A percentile compares a stretch with the other conserved stretches of the same genome.
Evolutionary conservation across 192 early-diverging fungal genomes (phyloP).

Genomic region (Pilobolus umbonatus): DNA sequence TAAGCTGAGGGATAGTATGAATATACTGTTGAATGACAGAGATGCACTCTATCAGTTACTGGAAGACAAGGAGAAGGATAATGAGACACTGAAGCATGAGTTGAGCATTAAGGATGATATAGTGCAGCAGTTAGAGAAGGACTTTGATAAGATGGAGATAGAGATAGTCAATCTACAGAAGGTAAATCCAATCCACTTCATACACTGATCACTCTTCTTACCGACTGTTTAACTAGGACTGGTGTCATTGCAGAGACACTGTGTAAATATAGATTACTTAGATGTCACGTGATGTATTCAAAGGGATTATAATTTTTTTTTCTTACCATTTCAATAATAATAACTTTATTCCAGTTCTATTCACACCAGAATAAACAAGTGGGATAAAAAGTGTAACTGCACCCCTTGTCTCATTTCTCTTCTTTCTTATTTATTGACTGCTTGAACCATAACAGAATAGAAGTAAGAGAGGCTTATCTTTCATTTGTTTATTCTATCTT

Average conservation of each 20-base stretch:
- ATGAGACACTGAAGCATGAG: constrained; percentile 30
- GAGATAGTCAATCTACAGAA: constrained; percentile 26
- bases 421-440: no score
- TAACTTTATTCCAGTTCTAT: no score
- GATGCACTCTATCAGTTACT: constrained; percentile 22
- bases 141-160: constrained; percentile 32
- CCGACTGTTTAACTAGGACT: not conserved
- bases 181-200: not conserved
- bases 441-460: no score
- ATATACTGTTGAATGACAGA: constrained; percentile 15
- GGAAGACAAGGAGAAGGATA: constrained; percentile 30
- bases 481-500: no score
- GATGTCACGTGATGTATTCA: not conserved
- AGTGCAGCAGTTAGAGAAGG: constrained; percentile 34
- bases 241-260: not conserved
- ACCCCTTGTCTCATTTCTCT: no score
- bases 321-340: not conserved
- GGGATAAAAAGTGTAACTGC: no score
- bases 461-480: no score
- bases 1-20: constrained; percentile 13
- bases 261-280: not conserved
- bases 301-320: not conserved
- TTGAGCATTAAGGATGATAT: constrained; percentile 32
- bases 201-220: not conserved
- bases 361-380: no score